Evolutionary conservation across 1,139 yeast species (phyloP), one percentile per base, ranked within the genome.

Genomic region (Zygoascus sp.): DNA sequence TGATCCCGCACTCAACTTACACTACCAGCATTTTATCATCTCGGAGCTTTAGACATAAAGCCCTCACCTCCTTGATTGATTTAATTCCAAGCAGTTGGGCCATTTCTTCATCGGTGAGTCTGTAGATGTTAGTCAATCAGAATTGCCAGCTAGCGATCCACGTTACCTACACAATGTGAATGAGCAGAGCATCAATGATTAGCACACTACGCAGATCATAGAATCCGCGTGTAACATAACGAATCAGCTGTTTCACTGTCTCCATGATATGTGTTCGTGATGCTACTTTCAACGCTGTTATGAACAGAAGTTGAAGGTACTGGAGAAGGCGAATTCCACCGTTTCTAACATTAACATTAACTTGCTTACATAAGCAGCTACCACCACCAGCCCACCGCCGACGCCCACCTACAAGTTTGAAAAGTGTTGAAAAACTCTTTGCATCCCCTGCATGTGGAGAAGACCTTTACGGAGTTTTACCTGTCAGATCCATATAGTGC

Each of bases 31-130:
- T 66, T 52, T 95, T 73, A 68, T 94, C 98, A 27, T 90, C 97
- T 20, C 88, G 79, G 40, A 92, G 69, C 58, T 80, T 77, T 50
- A 90, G 84, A 63, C 96, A 86, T 42, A 86, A 73, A 15, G 92
- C 80, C 47, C 97, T 78, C 43, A 92, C 73, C 58, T 89, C 97
- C 60, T 94, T 92, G 50, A 90, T 76, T 25, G 45, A 38, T 56
- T 87, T 89, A 58, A 92, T 82, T 27, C 94, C 90, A 45, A 90
- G 71, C 51, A 92, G 72, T 58, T 79, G 81, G 42, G 84, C 78
- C 64, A 92, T 73, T 65, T 92, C 98, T 55, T 92, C 97, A 65
- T 92, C 98, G n/a, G 92, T 84, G 40, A 92, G 73, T 9, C 60
- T 57, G 35, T 15, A n/a, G n/a, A n/a, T n/a, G n/a, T n/a, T n/a